These are phyloP conservation scores for Xylariaceae sp. DNA, from an alignment of 2,329 filamentous ascomycete species.

Conservation along the genomic window DNA sequence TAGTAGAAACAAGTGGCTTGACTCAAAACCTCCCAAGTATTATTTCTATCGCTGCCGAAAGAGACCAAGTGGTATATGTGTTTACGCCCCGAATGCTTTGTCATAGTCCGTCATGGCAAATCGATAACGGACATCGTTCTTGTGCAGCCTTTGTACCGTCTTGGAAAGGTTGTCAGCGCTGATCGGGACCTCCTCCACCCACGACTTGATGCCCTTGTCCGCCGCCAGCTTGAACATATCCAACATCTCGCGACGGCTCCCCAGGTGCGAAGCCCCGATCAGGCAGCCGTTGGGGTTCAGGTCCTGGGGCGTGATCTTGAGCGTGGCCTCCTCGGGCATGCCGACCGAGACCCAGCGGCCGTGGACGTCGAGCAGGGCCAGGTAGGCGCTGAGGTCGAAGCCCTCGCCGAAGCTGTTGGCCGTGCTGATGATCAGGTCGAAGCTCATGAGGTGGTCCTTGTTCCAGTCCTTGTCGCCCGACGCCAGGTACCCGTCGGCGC, in stretches of 20 bases:
- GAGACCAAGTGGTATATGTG: neutral
- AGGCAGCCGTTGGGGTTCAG: conserved; percentile 72
- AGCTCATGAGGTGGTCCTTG: conserved; percentile 54
- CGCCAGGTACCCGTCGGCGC: conserved; percentile 57
- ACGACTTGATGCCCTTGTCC: conserved; percentile 64
- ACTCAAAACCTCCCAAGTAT: no score
- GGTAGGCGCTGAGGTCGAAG: conserved; percentile 68
- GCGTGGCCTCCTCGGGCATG: conserved; percentile 71
- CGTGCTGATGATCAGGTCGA: conserved; percentile 74
- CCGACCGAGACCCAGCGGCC: conserved; percentile 77
- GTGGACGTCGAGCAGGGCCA: conserved; percentile 76
- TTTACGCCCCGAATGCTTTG: conserved; percentile 56
- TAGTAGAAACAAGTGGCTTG: neutral
- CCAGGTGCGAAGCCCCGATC: conserved; percentile 68
- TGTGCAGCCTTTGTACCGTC: conserved; percentile 65
- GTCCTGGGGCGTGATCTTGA: conserved; percentile 67
- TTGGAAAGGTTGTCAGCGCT: conserved; percentile 65
- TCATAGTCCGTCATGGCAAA: conserved; percentile 71
- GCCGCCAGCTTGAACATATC: conserved; percentile 69
- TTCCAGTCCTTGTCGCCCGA: conserved; percentile 56
- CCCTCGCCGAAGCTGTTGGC: conserved; percentile 63
- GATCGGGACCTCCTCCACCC: conserved; percentile 72
- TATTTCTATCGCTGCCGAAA: neutral
- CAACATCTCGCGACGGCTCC: conserved; percentile 64
- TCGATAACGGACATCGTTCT: conserved; percentile 69